A percentile compares a stretch with the other conserved stretches of the same genome.
Conservation (phyloP, 2,329 filamentous ascomycete species). For the Colletotrichum endophyticum region DNA sequence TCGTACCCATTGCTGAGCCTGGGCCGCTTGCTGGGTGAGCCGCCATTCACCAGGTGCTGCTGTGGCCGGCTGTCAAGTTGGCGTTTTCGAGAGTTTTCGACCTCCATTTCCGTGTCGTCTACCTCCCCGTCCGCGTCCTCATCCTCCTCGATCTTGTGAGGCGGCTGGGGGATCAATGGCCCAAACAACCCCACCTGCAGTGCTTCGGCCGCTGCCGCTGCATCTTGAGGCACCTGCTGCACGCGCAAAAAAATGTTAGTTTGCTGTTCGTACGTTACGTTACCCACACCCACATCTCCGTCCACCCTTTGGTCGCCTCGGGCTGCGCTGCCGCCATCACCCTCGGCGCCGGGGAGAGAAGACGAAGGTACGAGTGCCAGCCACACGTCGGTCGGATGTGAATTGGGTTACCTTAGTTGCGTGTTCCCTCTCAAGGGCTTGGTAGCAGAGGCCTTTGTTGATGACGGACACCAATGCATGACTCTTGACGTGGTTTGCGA, state of each 20-base stretch:
- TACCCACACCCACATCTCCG: constrained; percentile 1
- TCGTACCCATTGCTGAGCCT: constrained; percentile 68
- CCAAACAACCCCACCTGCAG: constrained; percentile 62
- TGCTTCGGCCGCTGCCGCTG: constrained; percentile 49
- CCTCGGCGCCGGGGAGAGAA: constrained; percentile 21
- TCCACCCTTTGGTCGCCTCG: constrained; percentile 20
- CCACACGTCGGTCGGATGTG: background rate
- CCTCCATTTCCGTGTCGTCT: constrained; percentile 41
- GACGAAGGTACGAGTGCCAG: background rate
- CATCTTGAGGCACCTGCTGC: constrained; percentile 54
- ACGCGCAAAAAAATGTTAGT: constrained; percentile 42
- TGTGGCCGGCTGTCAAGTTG: constrained; percentile 48
- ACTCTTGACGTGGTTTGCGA: constrained; percentile 68
- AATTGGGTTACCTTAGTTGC: constrained; percentile 50
- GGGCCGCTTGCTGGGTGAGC: constrained; percentile 62
- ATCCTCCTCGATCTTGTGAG: constrained; percentile 42
- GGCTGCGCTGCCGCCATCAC: background rate
- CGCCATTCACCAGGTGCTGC: constrained; percentile 51
- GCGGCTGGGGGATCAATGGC: constrained; percentile 53
- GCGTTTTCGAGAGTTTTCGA: constrained; percentile 57
- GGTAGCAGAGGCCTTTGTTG: constrained; percentile 68
- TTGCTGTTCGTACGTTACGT: constrained; percentile 20
- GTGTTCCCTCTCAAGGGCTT: constrained; percentile 62
- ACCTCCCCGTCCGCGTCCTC: constrained; percentile 39
- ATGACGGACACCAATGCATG: constrained; percentile 68